Percentiles rank a stretch among this genome's conserved stretches.
Conservation (phyloP, 345 rosid genomes). For the Capsella bursapastoris region DNA sequence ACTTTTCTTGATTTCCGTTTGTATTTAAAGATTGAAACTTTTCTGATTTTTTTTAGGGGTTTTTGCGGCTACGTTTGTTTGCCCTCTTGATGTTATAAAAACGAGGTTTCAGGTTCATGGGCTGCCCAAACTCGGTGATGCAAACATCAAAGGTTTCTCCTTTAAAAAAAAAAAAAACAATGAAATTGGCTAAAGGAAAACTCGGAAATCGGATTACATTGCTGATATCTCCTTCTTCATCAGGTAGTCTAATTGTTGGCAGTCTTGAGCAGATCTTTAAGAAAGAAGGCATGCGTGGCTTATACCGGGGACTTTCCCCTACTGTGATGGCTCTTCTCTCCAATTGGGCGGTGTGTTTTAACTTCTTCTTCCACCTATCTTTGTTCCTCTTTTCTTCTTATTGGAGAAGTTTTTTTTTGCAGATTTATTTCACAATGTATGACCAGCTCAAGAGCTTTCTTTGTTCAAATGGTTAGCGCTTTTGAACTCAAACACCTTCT, state of each 20-base stretch:
- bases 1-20: neutral
- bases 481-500: neutral
- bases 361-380: neutral
- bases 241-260: slow-evolving; percentile 85
- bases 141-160: slow-evolving; percentile 56
- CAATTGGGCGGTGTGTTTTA: slow-evolving; percentile 75
- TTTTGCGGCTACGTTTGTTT: slow-evolving; percentile 88
- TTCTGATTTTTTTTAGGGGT: slow-evolving; percentile 52
- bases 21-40: neutral
- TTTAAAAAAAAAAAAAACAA: neutral
- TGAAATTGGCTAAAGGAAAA: neutral
- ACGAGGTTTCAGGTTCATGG: slow-evolving; percentile 96
- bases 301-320: slow-evolving; percentile 82
- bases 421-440: slow-evolving; percentile 86
- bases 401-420: slow-evolving; percentile 33
- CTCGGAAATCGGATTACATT: neutral
- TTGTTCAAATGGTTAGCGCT: slow-evolving; percentile 53
- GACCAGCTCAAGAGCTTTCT: slow-evolving; percentile 79
- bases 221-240: slow-evolving; percentile 18
- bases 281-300: slow-evolving; percentile 77
- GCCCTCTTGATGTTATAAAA: slow-evolving; percentile 90
- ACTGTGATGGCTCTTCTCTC: slow-evolving; percentile 83
- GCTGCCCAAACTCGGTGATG: slow-evolving; percentile 53
- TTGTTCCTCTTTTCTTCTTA: neutral
- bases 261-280: slow-evolving; percentile 72